Conservation (phyloP, 805 yeast species). For the Kregervanrija fluxuum region DNA sequence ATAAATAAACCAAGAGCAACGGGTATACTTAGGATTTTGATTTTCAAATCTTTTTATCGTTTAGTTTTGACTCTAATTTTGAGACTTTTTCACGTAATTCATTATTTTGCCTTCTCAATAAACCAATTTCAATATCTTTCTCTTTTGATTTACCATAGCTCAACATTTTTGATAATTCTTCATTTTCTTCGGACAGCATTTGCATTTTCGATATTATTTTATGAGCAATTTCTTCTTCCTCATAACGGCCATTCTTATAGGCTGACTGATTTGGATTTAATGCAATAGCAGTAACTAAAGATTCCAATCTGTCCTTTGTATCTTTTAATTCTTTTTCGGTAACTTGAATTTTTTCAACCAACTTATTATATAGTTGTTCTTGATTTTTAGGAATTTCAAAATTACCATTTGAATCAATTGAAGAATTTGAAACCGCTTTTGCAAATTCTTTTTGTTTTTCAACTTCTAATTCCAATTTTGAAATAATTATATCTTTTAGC, state of each 20-base stretch:
- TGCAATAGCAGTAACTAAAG: conserved; percentile 49
- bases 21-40: neutral
- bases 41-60: conserved; percentile 5
- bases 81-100: conserved; percentile 34
- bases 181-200: conserved; percentile 60
- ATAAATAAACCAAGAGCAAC: neutral
- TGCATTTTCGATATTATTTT: conserved; percentile 58
- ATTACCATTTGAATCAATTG: conserved; percentile 7
- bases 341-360: conserved; percentile 21
- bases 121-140: conserved; percentile 57
- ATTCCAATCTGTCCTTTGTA: conserved; percentile 57
- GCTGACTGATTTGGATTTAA: conserved; percentile 39
- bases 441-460: conserved; percentile 35
- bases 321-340: conserved; percentile 46
- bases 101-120: conserved; percentile 44
- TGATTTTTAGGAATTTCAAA: conserved; percentile 29
- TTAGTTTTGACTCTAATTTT: conserved; percentile 22
- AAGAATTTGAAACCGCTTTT: conserved; percentile 27
- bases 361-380: conserved; percentile 24
- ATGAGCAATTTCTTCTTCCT: conserved; percentile 69
- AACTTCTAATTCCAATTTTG: conserved; percentile 38
- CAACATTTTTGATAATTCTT: conserved; percentile 58
- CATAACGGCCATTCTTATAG: conserved; percentile 55
- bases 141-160: conserved; percentile 74
- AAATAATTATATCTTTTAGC: conserved; percentile 47